Evolutionary conservation across 2,329 filamentous ascomycete species (phyloP), one percentile per base, ranked within the genome.

Genomic region (Sporothrix mexicana): DNA sequence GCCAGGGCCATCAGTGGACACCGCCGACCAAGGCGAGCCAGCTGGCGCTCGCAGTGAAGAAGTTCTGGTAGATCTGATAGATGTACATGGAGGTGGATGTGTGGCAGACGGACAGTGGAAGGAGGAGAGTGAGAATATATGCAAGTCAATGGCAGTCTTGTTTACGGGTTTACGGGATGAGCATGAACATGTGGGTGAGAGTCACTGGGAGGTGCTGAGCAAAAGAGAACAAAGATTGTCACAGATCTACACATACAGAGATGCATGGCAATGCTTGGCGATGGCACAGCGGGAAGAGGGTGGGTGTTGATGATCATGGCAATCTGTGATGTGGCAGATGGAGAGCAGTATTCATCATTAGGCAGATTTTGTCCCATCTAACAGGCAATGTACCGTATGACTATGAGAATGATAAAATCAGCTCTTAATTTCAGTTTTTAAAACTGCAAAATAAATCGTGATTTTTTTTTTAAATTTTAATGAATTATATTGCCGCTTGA

Each of bases 1-100:
- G 75, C 3, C 75, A 75, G 55, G 70, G 59, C 17, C 49, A 71
- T 41, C 71, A 61, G 53, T 61, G 69, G 69, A 70, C 15, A 20
- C 72, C 73, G 61, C 72, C 73, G 49, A 68, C 55, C 20, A 47
- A 53, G 47, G 64, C 61, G 51, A 55, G 43, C 10, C 20, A 25
- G 3, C 30, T 66, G 67, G 62, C 61, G 7, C 36, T 67, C 10
- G 59, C 66, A 0, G 45, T 53, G 30, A 41, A 51, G n/a, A 66
- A 70, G n/a, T 76, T 76, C 25, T 76, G 75, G 75, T 76, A 72
- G 30, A 30, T 76, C 25, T 76, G 75, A 74, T 76, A 72, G 30
- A 30, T 5, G 49, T 36, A 6, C 57, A 25, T 49, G 43, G 23
- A 20, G 55, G 20, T 41, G 36, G 15, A 13, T 41, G 25, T 2